These are phyloP conservation scores for Perkinsus marinus DNA, from an alignment of 169 alveolate genomes.

Conservation along the genomic window DNA sequence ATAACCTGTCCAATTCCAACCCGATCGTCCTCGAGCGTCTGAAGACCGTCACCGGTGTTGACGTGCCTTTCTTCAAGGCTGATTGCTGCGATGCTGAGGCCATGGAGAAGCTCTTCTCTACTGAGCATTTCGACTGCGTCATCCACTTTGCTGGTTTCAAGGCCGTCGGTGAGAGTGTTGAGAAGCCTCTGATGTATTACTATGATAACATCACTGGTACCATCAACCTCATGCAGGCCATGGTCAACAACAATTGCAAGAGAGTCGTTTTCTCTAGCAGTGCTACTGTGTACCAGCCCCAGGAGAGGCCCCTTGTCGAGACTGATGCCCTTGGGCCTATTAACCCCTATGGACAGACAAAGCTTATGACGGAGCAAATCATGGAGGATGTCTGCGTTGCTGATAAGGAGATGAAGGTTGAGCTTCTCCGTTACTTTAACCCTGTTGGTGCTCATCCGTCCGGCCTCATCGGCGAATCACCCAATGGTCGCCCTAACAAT, in stretches of 20 bases:
- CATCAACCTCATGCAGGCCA: slow-evolving; percentile 50
- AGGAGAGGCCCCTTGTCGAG: slow-evolving; percentile 39
- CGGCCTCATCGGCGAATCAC: slow-evolving; percentile 75
- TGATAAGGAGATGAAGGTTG: slow-evolving; percentile 18
- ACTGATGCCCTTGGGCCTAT: slow-evolving; percentile 55
- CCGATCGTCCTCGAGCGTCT: slow-evolving; percentile 45
- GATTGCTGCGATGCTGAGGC: slow-evolving; percentile 47
- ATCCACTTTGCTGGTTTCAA: slow-evolving; percentile 80
- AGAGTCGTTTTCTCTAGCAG: slow-evolving; percentile 68
- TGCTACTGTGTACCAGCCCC: slow-evolving; percentile 77
- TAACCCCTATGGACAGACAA: slow-evolving; percentile 77
- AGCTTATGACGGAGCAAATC: slow-evolving; percentile 59
- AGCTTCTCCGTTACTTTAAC: slow-evolving; percentile 56
- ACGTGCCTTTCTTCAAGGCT: slow-evolving; percentile 45
- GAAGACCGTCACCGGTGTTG: slow-evolving; percentile 38
- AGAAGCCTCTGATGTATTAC: slow-evolving; percentile 70
- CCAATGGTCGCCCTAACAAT: slow-evolving; percentile 64
- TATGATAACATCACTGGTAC: slow-evolving; percentile 73
- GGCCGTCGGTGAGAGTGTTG: slow-evolving; percentile 78
- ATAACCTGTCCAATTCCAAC: slow-evolving; percentile 11
- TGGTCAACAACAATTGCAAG: slow-evolving; percentile 50
- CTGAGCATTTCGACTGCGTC: slow-evolving; percentile 40
- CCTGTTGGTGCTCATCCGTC: slow-evolving; percentile 82
- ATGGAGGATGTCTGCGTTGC: slow-evolving; percentile 36
- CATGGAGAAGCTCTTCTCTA: slow-evolving; percentile 40